phyloP scores from a whole-genome alignment of 768 basidiomycete genomes.

The Megacollybia marginata region DNA sequence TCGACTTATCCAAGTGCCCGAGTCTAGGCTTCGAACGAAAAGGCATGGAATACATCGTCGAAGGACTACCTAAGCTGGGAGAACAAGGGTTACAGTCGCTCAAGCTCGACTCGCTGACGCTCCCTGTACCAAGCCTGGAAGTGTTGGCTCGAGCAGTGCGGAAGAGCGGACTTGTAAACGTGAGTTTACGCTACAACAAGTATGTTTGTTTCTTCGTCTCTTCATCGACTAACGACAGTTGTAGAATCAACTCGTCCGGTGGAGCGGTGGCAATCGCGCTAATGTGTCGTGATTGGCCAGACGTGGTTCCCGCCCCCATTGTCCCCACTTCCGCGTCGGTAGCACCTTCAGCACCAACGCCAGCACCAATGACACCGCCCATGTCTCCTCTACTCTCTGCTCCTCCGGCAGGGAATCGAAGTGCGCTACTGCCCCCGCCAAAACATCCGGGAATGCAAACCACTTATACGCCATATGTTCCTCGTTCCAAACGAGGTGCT shows the following conservation, averaged over 20 bases:
- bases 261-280: slow-evolving; percentile 81
- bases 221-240: neutral
- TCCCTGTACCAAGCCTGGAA: slow-evolving; percentile 72
- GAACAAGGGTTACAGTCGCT: neutral
- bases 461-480: slow-evolving; percentile 81
- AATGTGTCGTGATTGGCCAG: slow-evolving; percentile 96
- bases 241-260: slow-evolving; percentile 66
- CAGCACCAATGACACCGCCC: slow-evolving; percentile 1
- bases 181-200: slow-evolving; percentile 65
- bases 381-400: neutral
- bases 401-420: neutral
- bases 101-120: slow-evolving; percentile 80
- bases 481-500: slow-evolving; percentile 46
- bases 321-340: slow-evolving; percentile 19
- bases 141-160: slow-evolving; percentile 73
- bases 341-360: neutral
- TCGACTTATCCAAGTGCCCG: slow-evolving; percentile 82
- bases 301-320: slow-evolving; percentile 44
- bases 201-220: neutral
- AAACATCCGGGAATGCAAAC: slow-evolving; percentile 38
- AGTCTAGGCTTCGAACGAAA: slow-evolving; percentile 59
- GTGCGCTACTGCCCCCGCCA: slow-evolving; percentile 5
- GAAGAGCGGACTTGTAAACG: slow-evolving; percentile 75
- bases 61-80: slow-evolving; percentile 37
- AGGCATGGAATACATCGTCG: slow-evolving; percentile 74